Evolutionary conservation across 768 basidiomycete genomes (phyloP).

Genomic region (Tylopilus vinaceipallidus): DNA sequence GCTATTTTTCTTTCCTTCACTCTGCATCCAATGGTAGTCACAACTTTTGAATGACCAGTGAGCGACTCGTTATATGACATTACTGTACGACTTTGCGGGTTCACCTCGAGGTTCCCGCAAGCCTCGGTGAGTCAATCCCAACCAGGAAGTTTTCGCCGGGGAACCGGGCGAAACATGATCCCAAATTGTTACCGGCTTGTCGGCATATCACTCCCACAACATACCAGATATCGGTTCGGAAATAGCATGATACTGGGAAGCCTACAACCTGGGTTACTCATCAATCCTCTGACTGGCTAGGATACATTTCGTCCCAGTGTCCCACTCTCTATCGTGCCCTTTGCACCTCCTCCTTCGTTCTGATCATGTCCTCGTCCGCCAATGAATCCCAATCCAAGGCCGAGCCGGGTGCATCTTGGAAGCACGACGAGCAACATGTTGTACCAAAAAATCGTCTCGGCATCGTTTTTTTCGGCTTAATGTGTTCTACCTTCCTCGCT

Average conservation of each 20-base stretch:
- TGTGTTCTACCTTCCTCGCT: conserved; percentile 43
- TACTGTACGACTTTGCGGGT: too few relatives aligned
- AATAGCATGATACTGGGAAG: conserved; percentile 15
- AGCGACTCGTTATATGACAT: too few relatives aligned
- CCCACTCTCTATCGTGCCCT: not conserved
- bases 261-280: not conserved
- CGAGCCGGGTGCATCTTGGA: conserved; percentile 37
- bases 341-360: not conserved
- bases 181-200: conserved; percentile 3
- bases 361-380: conserved; percentile 8
- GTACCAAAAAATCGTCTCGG: conserved; percentile 42
- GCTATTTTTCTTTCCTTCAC: too few relatives aligned
- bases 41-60: too few relatives aligned
- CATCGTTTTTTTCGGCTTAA: conserved; percentile 44
- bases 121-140: not conserved
- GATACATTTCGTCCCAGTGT: not conserved
- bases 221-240: conserved; percentile 1
- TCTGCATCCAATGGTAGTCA: too few relatives aligned
- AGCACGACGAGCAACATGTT: conserved; percentile 38
- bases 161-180: not conserved
- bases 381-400: conserved; percentile 4
- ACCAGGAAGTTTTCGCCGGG: not conserved
- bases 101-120: not conserved
- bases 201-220: conserved; percentile 3
- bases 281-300: not conserved